phyloP scores from a whole-genome alignment of 331 rosid species.

The Rosa hybrid region DNA sequence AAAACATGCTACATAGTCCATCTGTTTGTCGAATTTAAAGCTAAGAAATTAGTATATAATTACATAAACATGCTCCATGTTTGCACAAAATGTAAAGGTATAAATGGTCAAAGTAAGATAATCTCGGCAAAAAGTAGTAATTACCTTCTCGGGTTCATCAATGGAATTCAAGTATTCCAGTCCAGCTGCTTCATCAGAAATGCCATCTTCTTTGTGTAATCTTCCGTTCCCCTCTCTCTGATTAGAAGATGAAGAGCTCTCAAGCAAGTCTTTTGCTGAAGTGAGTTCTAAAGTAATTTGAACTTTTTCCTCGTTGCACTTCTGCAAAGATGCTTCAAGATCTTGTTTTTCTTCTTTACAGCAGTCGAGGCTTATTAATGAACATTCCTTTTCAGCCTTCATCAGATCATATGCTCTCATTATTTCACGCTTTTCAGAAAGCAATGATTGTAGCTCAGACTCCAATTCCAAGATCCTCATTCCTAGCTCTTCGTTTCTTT shows the following conservation, averaged over 20 bases:
- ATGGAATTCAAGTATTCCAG: slow-evolving; percentile 26
- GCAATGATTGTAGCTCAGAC: slow-evolving; percentile 65
- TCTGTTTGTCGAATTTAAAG: neutral
- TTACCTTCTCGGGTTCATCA: slow-evolving; percentile 60
- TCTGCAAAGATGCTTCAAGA: slow-evolving; percentile 74
- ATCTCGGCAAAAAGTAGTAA: slow-evolving; percentile 7
- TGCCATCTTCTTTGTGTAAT: slow-evolving; percentile 29
- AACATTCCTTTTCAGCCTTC: slow-evolving; percentile 97
- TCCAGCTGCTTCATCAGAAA: slow-evolving; percentile 36
- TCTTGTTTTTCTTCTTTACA: slow-evolving; percentile 93
- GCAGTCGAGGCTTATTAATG: slow-evolving; percentile 86
- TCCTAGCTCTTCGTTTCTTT: slow-evolving; percentile 82
- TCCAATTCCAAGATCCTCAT: slow-evolving; percentile 83
- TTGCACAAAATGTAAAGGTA: neutral
- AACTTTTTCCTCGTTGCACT: slow-evolving; percentile 75
- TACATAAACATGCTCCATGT: neutral
- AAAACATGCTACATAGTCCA: neutral
- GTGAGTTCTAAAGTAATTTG: slow-evolving; percentile 63
- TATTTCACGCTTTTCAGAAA: slow-evolving; percentile 86
- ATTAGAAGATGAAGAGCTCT: slow-evolving; percentile 41
- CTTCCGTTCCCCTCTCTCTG: slow-evolving; percentile 38
- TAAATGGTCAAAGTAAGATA: neutral
- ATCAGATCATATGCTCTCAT: slow-evolving; percentile 72
- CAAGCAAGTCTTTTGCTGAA: slow-evolving; percentile 52
- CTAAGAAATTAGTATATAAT: neutral